Evolutionary conservation across 1,139 yeast species (phyloP).

Genomic region (Pneumocystis carinii): DNA sequence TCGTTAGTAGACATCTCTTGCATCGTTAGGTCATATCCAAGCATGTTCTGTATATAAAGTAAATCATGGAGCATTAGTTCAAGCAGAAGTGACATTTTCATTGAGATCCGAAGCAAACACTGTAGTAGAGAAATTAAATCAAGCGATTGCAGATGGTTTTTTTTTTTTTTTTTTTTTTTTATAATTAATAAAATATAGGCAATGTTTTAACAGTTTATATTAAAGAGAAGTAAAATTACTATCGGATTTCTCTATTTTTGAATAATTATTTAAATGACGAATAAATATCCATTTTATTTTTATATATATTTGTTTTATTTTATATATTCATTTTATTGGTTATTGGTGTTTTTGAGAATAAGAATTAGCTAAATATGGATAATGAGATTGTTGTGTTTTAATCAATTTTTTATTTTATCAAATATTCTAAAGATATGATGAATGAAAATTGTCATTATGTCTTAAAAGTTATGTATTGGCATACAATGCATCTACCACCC

Average conservation of each 20-base stretch:
- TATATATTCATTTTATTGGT: background rate
- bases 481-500: background rate
- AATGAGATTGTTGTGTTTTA: background rate
- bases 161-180: background rate
- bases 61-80: background rate
- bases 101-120: constrained; percentile 11
- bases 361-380: background rate
- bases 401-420: background rate
- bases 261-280: too few relatives aligned
- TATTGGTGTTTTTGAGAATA: background rate
- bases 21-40: constrained; percentile 3
- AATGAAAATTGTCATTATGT: background rate
- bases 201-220: background rate
- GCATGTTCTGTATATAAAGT: constrained; percentile 5
- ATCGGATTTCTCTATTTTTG: background rate
- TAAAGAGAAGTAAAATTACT: background rate
- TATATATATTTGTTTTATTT: background rate
- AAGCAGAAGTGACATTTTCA: constrained; percentile 11
- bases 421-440: background rate
- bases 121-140: constrained; percentile 10
- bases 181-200: background rate
- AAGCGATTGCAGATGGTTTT: constrained; percentile 15
- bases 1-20: background rate
- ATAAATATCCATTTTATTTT: background rate
- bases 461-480: background rate